Conservation (phyloP, 805 yeast species). For the Saturnispora galanensis region DNA sequence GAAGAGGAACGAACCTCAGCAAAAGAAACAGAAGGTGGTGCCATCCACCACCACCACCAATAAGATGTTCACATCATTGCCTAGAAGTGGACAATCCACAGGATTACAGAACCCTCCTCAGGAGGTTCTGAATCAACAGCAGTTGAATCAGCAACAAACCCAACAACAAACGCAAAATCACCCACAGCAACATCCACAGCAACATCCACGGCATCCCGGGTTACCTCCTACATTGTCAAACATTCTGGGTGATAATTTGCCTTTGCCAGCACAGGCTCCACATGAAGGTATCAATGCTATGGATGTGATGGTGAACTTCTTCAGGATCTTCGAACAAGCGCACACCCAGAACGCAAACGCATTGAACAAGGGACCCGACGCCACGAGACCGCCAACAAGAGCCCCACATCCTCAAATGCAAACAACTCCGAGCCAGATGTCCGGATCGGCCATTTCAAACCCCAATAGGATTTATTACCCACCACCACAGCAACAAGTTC, state of each 20-base stretch:
- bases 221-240: background rate
- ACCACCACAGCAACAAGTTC: constrained; percentile 15
- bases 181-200: constrained; percentile 16
- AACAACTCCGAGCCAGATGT: constrained; percentile 9
- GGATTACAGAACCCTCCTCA: too few species aligned
- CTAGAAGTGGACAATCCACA: background rate
- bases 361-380: background rate
- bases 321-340: constrained; percentile 12
- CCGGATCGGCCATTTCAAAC: too few species aligned
- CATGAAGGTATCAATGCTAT: constrained; percentile 1
- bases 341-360: background rate
- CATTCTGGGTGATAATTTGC: background rate
- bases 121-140: background rate
- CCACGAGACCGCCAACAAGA: background rate
- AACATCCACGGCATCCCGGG: background rate
- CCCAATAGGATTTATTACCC: background rate
- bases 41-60: background rate
- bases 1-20: constrained; percentile 15
- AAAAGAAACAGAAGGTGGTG: constrained; percentile 3
- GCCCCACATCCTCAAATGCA: background rate
- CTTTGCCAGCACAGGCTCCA: background rate
- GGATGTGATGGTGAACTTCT: constrained; percentile 12
- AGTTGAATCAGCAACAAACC: constrained; percentile 8
- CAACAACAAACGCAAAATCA: too few species aligned
- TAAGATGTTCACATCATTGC: constrained; percentile 11